A percentile compares a stretch with the other conserved stretches of the same genome.
These are phyloP conservation scores for Pseudonitzschia delicatissima DNA, from an alignment of 108 stramenopile species.

Conservation along the genomic window DNA sequence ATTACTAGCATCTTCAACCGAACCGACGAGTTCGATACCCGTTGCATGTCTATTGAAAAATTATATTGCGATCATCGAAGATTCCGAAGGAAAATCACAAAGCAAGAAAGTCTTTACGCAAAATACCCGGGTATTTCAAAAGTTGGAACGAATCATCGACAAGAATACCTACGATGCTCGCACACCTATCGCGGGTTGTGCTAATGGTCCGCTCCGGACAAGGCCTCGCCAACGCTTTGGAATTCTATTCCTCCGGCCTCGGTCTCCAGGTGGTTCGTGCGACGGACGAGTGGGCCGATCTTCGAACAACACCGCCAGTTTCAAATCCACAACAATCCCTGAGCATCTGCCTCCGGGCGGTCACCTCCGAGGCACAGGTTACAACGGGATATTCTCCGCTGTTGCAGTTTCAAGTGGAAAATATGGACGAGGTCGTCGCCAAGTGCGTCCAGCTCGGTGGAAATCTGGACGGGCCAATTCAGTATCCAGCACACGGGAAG, in stretches of 20 bases:
- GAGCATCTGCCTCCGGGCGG: conserved; percentile 58
- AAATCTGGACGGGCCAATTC: conserved; percentile 84
- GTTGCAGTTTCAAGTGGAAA: conserved; percentile 69
- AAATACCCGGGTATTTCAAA: too few species aligned
- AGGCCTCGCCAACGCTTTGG: conserved; percentile 65
- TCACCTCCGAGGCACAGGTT: conserved; percentile 61
- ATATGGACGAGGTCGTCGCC: conserved; percentile 69
- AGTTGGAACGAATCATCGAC: too few species aligned
- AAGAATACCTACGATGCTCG: conserved; percentile 4
- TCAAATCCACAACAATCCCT: not conserved
- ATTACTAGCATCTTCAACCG: too few species aligned
- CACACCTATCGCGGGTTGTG: conserved; percentile 62
- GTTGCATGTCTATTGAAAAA: too few species aligned
- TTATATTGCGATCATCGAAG: too few species aligned
- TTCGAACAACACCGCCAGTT: conserved; percentile 17
- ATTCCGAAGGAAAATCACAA: too few species aligned
- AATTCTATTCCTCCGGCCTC: conserved; percentile 78
- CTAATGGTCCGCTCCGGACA: conserved; percentile 78
- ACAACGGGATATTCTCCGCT: conserved; percentile 77
- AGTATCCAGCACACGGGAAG: conserved; percentile 88
- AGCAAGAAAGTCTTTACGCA: too few species aligned
- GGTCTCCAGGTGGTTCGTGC: conserved; percentile 68
- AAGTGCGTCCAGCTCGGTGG: conserved; percentile 78
- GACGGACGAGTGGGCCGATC: conserved; percentile 84
- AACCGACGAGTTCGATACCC: too few species aligned